phyloP scores from a whole-genome alignment of 1,284 basidiomycete species.

The Naganishia sp. region DNA sequence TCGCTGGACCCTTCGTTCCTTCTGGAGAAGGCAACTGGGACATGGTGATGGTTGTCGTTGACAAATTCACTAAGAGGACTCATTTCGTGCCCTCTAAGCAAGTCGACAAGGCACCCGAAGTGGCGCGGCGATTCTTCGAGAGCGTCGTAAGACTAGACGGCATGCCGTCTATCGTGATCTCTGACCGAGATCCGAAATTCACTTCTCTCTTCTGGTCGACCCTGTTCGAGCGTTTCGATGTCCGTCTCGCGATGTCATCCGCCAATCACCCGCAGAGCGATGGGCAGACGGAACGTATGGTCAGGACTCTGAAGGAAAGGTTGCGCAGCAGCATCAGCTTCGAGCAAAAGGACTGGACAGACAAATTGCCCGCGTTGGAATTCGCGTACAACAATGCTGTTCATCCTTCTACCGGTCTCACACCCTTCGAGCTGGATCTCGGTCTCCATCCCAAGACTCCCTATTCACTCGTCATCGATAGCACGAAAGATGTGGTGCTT shows the following conservation, averaged over 20 bases:
- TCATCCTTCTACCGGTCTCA: too few species aligned
- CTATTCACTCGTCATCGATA: not conserved
- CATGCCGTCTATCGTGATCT: conserved; percentile 53
- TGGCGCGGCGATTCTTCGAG: conserved; percentile 55
- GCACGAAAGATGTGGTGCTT: not conserved
- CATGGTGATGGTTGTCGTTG: conserved; percentile 52
- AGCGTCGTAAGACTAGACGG: conserved; percentile 56
- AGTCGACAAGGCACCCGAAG: conserved; percentile 49
- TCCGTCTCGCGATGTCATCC: conserved; percentile 56
- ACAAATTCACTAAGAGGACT: conserved; percentile 51
- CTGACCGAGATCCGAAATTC: conserved; percentile 56
- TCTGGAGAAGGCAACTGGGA: conserved; percentile 51
- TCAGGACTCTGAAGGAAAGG: too few species aligned
- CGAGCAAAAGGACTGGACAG: too few species aligned
- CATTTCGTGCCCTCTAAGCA: conserved; percentile 47
- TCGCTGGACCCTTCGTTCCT: conserved; percentile 55
- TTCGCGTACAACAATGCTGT: too few species aligned
- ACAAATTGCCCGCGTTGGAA: too few species aligned
- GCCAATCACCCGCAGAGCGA: conserved; percentile 52
- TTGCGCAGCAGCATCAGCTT: too few species aligned
- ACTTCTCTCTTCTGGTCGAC: conserved; percentile 55
- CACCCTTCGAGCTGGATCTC: too few species aligned
- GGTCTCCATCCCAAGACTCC: not conserved
- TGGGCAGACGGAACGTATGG: too few species aligned
- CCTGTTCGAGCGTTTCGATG: conserved; percentile 42